Conservation (phyloP, 2,329 filamentous ascomycete species). For the Nemania sp. region DNA sequence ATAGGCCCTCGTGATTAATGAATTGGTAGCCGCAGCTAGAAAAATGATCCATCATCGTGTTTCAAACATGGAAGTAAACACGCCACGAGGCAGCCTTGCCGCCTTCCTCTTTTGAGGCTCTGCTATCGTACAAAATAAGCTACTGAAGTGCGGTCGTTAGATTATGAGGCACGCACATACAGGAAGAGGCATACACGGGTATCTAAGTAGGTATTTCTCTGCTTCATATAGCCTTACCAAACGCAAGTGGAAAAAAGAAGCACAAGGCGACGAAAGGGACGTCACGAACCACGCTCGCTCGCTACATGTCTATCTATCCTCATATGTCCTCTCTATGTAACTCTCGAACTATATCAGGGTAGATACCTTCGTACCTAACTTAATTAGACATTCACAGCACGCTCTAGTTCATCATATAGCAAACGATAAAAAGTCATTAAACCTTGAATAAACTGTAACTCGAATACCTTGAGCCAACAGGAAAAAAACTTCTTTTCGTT, state of each 20-base stretch:
- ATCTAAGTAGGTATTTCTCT: too few relatives aligned
- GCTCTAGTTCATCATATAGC: not conserved
- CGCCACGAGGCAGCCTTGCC: not conserved
- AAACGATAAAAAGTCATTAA: not conserved
- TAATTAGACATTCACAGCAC: not conserved
- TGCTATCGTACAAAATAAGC: not conserved
- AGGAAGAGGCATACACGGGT: too few relatives aligned
- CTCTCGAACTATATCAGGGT: too few relatives aligned
- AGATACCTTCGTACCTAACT: too few relatives aligned
- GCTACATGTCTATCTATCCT: too few relatives aligned
- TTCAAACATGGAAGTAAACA: not conserved
- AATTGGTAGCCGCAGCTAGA: not conserved
- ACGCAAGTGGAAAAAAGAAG: not conserved
- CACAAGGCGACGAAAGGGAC: not conserved
- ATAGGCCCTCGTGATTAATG: not conserved
- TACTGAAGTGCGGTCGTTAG: not conserved
- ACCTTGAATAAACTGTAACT: not conserved
- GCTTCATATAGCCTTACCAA: not conserved
- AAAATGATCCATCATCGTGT: not conserved
- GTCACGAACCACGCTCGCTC: too few relatives aligned
- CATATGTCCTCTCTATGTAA: too few relatives aligned
- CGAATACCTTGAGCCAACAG: not conserved
- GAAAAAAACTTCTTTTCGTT: conserved; percentile 10
- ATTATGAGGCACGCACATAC: too few relatives aligned
- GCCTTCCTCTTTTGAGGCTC: not conserved